These are phyloP conservation scores for Ganoderma multipileum DNA, from an alignment of 1,284 basidiomycete species.

Conservation along the genomic window DNA sequence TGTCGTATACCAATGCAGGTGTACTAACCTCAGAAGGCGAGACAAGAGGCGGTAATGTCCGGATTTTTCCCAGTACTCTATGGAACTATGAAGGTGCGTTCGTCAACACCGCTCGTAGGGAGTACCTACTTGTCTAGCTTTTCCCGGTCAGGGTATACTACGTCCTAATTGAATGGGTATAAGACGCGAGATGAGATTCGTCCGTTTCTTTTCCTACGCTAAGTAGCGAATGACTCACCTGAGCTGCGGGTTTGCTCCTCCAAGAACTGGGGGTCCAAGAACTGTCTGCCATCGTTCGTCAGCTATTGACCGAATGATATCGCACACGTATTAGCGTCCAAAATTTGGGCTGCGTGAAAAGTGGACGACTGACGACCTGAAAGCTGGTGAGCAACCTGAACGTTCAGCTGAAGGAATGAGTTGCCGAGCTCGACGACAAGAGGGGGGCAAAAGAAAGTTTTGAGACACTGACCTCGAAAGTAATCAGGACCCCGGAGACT, in stretches of 20 bases:
- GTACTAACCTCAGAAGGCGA: constrained; percentile 82
- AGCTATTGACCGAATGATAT: background rate
- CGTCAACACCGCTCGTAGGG: too few species aligned
- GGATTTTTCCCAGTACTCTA: constrained; percentile 82
- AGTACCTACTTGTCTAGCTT: constrained; percentile 52
- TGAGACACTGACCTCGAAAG: too few species aligned
- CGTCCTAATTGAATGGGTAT: constrained; percentile 45
- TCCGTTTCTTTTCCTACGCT: background rate
- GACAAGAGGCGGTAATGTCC: constrained; percentile 84
- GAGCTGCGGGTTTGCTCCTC: constrained; percentile 73
- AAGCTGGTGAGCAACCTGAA: background rate
- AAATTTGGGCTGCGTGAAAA: background rate
- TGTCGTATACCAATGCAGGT: background rate
- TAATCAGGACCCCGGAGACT: too few species aligned
- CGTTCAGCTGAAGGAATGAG: constrained; percentile 1
- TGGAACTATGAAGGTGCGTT: background rate
- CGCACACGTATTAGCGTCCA: background rate
- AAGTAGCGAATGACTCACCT: constrained; percentile 39
- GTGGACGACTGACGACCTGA: background rate
- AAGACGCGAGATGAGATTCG: background rate
- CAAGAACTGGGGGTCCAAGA: constrained; percentile 60
- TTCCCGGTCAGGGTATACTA: constrained; percentile 58
- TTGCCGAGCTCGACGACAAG: background rate
- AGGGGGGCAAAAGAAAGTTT: too few species aligned
- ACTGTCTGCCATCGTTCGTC: constrained; percentile 12